These are phyloP conservation scores for Cutaneotrichosporon arboriforme DNA, from an alignment of 1,284 basidiomycete species.

Conservation along the genomic window DNA sequence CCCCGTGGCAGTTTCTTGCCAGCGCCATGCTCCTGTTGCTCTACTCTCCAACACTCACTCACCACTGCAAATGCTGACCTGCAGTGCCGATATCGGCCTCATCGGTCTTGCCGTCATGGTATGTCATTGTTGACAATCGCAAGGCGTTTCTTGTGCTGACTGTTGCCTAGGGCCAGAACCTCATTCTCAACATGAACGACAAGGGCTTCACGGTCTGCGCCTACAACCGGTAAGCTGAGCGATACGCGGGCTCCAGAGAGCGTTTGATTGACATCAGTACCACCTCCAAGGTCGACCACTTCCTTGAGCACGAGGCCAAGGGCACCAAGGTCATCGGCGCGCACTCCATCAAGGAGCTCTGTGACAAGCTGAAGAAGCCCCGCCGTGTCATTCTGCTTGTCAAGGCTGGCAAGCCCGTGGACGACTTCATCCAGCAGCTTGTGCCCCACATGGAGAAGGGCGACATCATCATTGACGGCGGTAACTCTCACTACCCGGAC, in stretches of 20 bases:
- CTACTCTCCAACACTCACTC: not conserved
- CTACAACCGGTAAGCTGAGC: constrained; percentile 69
- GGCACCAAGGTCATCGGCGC: constrained; percentile 94
- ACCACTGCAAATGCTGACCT: constrained; percentile 6
- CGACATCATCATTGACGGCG: constrained; percentile 98
- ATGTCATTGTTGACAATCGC: constrained; percentile 18
- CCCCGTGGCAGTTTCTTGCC: too few relatives aligned
- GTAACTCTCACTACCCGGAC: constrained; percentile 99
- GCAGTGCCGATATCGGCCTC: constrained; percentile 45
- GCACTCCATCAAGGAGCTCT: constrained; percentile 84
- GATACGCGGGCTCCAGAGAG: not conserved
- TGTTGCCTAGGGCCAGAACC: constrained; percentile 72
- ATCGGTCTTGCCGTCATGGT: constrained; percentile 91
- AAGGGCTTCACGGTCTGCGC: constrained; percentile 97
- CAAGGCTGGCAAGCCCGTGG: constrained; percentile 59
- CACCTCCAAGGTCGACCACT: constrained; percentile 89
- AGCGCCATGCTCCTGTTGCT: too few relatives aligned
- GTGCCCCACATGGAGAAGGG: constrained; percentile 58
- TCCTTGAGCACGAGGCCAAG: constrained; percentile 96
- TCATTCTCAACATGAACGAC: constrained; percentile 98
- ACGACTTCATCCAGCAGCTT: constrained; percentile 57
- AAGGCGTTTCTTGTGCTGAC: too few relatives aligned
- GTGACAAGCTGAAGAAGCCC: constrained; percentile 55
- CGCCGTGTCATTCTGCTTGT: constrained; percentile 86
- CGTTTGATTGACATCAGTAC: constrained; percentile 51